Base-by-base conservation (phyloP, 2,329 filamentous ascomycete species). In the Trichoderma semiorbis region DNA sequence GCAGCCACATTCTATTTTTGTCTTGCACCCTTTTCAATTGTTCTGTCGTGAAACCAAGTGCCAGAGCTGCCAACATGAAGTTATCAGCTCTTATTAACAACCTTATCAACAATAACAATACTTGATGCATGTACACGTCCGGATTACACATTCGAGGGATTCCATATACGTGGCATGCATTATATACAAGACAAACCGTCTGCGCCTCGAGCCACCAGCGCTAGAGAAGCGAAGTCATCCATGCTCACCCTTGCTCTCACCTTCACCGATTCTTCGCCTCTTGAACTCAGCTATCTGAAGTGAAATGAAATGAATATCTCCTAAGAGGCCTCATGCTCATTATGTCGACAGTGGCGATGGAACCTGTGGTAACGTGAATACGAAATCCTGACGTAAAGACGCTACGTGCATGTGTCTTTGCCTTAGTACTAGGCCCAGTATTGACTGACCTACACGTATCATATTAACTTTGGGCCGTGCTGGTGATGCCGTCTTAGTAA, bases 1-100 rank as follows among this genome's bases (percentile, higher is more conserved):
- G 36, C 24, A 67, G 50, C 64, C 50, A 67, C 64, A 67, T 43
- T 39, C 64, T 67, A 67, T 67, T 67, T 67, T 67, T 67, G 36
- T 58, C 36, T 36, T 50, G 18, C 36, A 7, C 12, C 12, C 10
- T n/a, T 1, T 14, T 26, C 3, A 5, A 12, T 53, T 24, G n/a
- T 26, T 50, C 53, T 66, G 8, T n/a, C 26, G 39, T 34, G 62
- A 26, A 53, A 53, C 47, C 5, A 53, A 6, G 11, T 1, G 2
- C 43, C 18, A n/a, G 21, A 21, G n/a, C 18, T 47, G 43, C 8
- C 43, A 47, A 21, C 43, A 53, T 53, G 47, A 53, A 24, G 21
- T 53, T 14, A 14, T 12, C 47, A 14, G 47, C 47, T 21, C n/a
- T n/a, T 12, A n/a, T 36, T 12, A 0, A 24, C 47, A 53, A 14